Base-by-base conservation (phyloP, 2,329 filamentous ascomycete genomes). In the Sporothrix sp. region DNA sequence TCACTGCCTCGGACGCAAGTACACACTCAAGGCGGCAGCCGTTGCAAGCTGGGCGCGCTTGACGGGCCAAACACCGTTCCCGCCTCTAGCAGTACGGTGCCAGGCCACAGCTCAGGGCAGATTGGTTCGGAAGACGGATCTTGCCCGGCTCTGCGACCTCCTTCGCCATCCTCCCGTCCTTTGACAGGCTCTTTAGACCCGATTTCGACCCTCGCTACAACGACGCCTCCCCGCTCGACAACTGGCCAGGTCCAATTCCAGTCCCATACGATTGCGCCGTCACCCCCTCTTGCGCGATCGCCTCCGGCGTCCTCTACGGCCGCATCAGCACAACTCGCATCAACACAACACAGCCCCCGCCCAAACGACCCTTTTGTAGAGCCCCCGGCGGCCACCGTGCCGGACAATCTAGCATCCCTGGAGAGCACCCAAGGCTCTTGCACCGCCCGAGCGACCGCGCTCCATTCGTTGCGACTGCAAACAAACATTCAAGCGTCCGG, bases 201-300 rank as follows among this genome's bases (percentile, higher is more conserved):
- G n/a, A n/a, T n/a, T n/a, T n/a, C n/a, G n/a, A n/a, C n/a, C n/a
- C n/a, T n/a, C n/a, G 23, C 27, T 5, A 25, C 16, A 14, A 32
- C 43, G 6, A 47, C 52, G 21, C 33, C 54, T 4, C 20, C 42
- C 21, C 33, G 23, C 10, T 40, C 39, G 32, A 14, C 49, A 3
- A 18, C 45, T 8, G 14, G 50, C 53, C 52, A 59, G 9, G 27
- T 60, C 51, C 58, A 61, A 18, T 62, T 63, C 51, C 59, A 55
- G 21, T 57, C 61, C 18, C 56, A 60, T 32, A 62, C 63, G 33
- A 62, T 61, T 51, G 59, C 62, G 7, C 62, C 63, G 11, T 64
- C 62, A 11, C 60, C 64, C 11, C 61, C 61, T 11, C 54, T 52
- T 13, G 53, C 55, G n/a, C 56, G 44, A 16, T 48, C 57, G 37